Base-by-base conservation (phyloP, 164 flowering plant species). In the Vitis vinifera region DNA sequence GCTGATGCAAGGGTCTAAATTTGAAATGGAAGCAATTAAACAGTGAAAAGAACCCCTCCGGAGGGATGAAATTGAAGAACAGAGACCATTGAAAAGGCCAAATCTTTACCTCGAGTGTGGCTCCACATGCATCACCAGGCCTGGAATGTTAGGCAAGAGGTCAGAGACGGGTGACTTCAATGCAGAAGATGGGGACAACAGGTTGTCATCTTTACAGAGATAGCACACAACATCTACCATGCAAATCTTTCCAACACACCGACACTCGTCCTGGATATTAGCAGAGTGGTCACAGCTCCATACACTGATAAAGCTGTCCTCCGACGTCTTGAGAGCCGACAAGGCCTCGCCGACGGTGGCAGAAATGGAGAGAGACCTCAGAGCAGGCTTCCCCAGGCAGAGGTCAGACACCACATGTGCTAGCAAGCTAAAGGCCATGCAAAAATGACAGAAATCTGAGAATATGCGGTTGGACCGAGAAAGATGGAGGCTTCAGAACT, bases 191-290 rank as follows among this genome's bases (percentile, higher is more conserved):
- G 96, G 97, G 29, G 85, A 80, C 37, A 52, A 31, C 2, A 85
- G 66, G 63, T 87, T 90, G 65, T 85, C 90, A 2, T 87, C 89
- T 62, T 66, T 63, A 51, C 83, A 84, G 55, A 95, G 86, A 73
- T 63, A 89, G 68, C 91, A 88, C 6, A 91, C 79, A 14, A 95
- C 73, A 73, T 95, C 96, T 23, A 88, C 98, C 89, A 89, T 91
- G 81, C 87, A 91, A 13, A 95, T 44, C 73, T 88, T 95, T 15
- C 98, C 99, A 2, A 90, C 78, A 56, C 99, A 95, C 2, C 72
- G 44, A 75, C 95, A 89, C 31, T 59, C 74, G 1, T 19, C 75
- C 9, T 7, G 23, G 3, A 44, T 59, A 9, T 51, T 30, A 19
- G 76, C 51, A 5, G 72, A 27, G 70, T 83, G 88, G 55, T 83